Evolutionary conservation across 805 yeast genomes (phyloP).

Genomic region (Wickerhamiella parazyma): DNA sequence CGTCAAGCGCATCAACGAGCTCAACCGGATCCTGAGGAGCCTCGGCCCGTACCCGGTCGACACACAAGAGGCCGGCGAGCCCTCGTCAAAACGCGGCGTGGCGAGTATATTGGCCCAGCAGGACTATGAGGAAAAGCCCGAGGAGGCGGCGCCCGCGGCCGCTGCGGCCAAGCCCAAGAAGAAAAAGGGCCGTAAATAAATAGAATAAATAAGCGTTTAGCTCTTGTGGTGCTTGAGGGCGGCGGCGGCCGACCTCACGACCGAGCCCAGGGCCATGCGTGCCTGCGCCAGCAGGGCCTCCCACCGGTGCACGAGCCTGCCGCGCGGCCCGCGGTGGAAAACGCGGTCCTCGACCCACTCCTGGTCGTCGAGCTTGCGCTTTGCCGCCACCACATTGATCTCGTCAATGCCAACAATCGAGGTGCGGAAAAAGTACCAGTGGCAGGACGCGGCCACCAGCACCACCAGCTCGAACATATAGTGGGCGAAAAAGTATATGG

Average conservation of each 20-base stretch:
- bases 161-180: neutral
- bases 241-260: too few relatives aligned
- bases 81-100: constrained; percentile 19
- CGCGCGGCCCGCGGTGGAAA: constrained; percentile 12
- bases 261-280: too few relatives aligned
- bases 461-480: constrained; percentile 38
- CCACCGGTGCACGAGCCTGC: neutral
- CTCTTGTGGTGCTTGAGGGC: too few relatives aligned
- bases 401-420: constrained; percentile 54
- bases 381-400: constrained; percentile 56
- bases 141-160: constrained; percentile 6
- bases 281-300: neutral
- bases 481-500: neutral
- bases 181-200: neutral
- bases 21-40: constrained; percentile 56
- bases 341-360: constrained; percentile 21
- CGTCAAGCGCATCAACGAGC: constrained; percentile 55
- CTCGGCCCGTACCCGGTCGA: constrained; percentile 37
- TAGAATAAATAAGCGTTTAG: too few relatives aligned
- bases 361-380: constrained; percentile 14
- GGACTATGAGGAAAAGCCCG: constrained; percentile 15
- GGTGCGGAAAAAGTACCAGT: constrained; percentile 46
- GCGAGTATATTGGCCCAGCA: constrained; percentile 23
- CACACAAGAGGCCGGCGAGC: constrained; percentile 9
- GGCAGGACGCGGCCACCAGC: constrained; percentile 36